Evolutionary conservation across 148 eudicot species (phyloP).

Genomic region (Fagopyrum esculentum): DNA sequence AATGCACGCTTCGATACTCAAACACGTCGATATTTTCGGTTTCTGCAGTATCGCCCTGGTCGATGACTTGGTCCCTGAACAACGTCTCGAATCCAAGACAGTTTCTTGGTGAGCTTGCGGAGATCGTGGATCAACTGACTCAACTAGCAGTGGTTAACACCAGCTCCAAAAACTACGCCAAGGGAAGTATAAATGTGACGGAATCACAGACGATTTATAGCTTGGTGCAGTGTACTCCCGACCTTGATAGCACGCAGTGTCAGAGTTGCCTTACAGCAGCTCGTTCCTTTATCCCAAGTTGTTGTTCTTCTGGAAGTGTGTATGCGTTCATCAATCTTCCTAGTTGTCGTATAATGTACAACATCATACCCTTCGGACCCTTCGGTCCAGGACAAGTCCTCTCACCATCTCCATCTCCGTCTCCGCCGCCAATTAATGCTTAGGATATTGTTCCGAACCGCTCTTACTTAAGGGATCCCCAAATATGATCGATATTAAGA

Average conservation of each 20-base stretch:
- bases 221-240: conserved; percentile 10
- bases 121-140: background rate
- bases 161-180: background rate
- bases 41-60: background rate
- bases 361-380: background rate
- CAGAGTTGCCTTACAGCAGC: background rate
- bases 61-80: background rate
- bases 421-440: background rate
- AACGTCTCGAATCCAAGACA: conserved; percentile 1
- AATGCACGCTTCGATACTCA: conserved; percentile 11
- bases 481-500: no score
- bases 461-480: no score
- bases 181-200: background rate
- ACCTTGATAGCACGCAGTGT: background rate
- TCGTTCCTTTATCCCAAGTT: background rate
- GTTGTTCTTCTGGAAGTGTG: background rate
- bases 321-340: background rate
- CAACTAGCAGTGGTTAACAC: background rate
- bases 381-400: background rate
- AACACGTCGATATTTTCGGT: background rate
- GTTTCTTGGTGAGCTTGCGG: background rate
- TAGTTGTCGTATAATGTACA: background rate
- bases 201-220: background rate
- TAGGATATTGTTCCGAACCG: background rate
- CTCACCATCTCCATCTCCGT: background rate